Evolutionary conservation across 495 filamentous ascomycete species (phyloP).

Genomic region (Neurospora tetraspora): DNA sequence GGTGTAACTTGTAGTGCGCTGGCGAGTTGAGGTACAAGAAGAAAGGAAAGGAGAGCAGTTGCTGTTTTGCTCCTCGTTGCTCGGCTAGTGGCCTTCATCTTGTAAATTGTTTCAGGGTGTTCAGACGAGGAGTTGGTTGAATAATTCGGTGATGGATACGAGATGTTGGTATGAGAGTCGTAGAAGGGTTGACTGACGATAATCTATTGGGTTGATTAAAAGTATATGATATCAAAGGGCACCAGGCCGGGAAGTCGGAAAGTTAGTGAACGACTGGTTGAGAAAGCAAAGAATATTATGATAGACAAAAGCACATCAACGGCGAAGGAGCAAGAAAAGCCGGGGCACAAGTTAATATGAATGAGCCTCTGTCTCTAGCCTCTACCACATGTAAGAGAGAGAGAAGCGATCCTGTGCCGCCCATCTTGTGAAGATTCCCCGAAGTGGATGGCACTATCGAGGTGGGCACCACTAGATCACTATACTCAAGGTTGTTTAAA

Average conservation of each 20-base stretch:
- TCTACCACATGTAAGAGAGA: background rate
- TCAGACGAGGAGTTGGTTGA: background rate
- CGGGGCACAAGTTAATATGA: background rate
- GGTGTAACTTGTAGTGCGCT: constrained; percentile 38
- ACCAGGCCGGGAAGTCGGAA: background rate
- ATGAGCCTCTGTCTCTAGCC: background rate
- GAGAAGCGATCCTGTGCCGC: constrained; percentile 13
- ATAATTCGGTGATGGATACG: background rate
- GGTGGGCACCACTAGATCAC: background rate
- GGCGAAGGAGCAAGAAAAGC: background rate
- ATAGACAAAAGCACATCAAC: background rate
- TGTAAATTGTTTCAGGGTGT: background rate
- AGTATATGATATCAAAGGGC: background rate
- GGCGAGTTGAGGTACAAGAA: constrained; percentile 15
- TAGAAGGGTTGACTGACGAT: background rate
- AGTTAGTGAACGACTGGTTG: background rate
- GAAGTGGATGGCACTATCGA: constrained; percentile 4
- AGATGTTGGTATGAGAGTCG: background rate
- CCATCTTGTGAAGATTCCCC: constrained; percentile 2
- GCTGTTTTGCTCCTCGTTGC: background rate
- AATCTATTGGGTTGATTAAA: background rate
- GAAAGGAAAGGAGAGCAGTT: constrained; percentile 11
- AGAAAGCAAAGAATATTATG: background rate
- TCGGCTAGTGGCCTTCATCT: constrained; percentile 5
- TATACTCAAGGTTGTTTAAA: background rate